These are phyloP conservation scores for Zymoseptoria ardabiliae DNA, from an alignment of 2,329 filamentous ascomycete species.

Conservation along the genomic window DNA sequence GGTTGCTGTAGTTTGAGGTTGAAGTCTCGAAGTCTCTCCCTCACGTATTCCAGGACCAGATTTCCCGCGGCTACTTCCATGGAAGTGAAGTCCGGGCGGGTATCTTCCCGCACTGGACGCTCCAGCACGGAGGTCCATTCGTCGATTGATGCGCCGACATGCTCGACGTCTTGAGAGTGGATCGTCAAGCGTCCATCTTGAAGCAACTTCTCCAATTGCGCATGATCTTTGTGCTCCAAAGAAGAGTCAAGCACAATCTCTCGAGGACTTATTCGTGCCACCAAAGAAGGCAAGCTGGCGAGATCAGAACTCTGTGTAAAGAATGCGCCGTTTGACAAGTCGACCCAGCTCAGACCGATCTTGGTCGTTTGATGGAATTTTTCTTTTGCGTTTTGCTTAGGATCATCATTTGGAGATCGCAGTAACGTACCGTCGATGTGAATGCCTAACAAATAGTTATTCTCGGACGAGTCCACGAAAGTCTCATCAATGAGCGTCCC, in stretches of 20 bases:
- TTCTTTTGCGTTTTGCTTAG: constrained; percentile 21
- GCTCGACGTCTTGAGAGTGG: constrained; percentile 55
- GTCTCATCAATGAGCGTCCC: constrained; percentile 96
- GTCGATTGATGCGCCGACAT: constrained; percentile 42
- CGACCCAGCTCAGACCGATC: constrained; percentile 84
- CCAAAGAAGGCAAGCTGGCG: constrained; percentile 64
- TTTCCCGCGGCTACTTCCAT: constrained; percentile 71
- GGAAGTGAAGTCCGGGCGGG: constrained; percentile 51
- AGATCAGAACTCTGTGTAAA: constrained; percentile 71
- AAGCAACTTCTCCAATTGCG: constrained; percentile 22
- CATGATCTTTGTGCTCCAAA: constrained; percentile 41
- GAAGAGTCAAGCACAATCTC: constrained; percentile 69
- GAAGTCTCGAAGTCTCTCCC: constrained; percentile 66
- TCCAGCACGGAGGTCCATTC: constrained; percentile 76
- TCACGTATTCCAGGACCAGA: constrained; percentile 77
- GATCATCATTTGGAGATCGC: not conserved
- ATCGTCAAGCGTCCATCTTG: constrained; percentile 54
- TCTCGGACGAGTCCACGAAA: constrained; percentile 89
- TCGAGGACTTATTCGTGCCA: constrained; percentile 74
- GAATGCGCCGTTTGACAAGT: constrained; percentile 91
- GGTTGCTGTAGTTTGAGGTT: constrained; percentile 80
- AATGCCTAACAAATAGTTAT: constrained; percentile 84
- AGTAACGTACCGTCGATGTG: constrained; percentile 44
- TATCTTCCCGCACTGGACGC: constrained; percentile 53
- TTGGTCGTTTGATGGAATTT: constrained; percentile 32